These are phyloP conservation scores for Magnusiomyces paraingens DNA, from an alignment of 1,139 yeast genomes.

Conservation along the genomic window DNA sequence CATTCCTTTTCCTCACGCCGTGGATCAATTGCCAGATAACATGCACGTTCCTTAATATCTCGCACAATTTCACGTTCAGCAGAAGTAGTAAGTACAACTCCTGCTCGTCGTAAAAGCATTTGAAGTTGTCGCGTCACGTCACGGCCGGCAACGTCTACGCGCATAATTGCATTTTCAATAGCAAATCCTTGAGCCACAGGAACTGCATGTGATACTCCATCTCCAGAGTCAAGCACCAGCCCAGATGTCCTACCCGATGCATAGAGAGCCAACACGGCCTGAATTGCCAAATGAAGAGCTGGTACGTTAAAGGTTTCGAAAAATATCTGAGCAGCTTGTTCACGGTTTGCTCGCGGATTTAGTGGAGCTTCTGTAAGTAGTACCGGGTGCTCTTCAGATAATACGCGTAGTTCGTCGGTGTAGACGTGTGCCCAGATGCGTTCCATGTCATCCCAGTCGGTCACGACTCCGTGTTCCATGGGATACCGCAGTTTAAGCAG, in stretches of 20 bases:
- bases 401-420: slow-evolving; percentile 53
- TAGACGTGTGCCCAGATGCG: slow-evolving; percentile 63
- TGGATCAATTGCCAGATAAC: slow-evolving; percentile 67
- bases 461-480: slow-evolving; percentile 72
- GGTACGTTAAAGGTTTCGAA: slow-evolving; percentile 87
- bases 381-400: slow-evolving; percentile 84
- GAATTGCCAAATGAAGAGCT: slow-evolving; percentile 74
- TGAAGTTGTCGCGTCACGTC: slow-evolving; percentile 77
- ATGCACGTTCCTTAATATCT: slow-evolving; percentile 65
- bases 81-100: slow-evolving; percentile 55
- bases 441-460: slow-evolving; percentile 85
- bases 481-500: slow-evolving; percentile 66
- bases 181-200: slow-evolving; percentile 90
- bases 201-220: slow-evolving; percentile 82
- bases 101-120: slow-evolving; percentile 59
- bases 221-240: slow-evolving; percentile 82
- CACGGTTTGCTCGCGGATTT: slow-evolving; percentile 67
- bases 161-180: slow-evolving; percentile 60
- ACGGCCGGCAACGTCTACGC: slow-evolving; percentile 81
- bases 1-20: slow-evolving; percentile 58
- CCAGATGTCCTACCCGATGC: slow-evolving; percentile 92
- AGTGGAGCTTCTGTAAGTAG: slow-evolving; percentile 86
- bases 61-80: slow-evolving; percentile 81
- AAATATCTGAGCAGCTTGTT: slow-evolving; percentile 64
- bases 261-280: slow-evolving; percentile 78